Evolutionary conservation across 2,329 filamentous ascomycete species (phyloP), one percentile per base, ranked within the genome.

Genomic region (Xylaria sp.): DNA sequence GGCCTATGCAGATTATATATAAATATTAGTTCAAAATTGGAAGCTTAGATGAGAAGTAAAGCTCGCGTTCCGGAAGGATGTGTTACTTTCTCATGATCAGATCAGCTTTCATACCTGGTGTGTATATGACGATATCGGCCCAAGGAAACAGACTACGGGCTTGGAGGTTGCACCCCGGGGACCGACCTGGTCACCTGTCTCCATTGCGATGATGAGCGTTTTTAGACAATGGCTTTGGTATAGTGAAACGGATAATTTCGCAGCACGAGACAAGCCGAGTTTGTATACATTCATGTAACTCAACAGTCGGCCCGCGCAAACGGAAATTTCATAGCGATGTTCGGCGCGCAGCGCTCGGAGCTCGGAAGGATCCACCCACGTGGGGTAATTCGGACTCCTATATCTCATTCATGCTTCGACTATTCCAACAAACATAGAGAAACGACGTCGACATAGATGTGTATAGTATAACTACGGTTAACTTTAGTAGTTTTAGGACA

Each of bases 101-200:
- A 31, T 33, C 15, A 28, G 40, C 37, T 8, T 55, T 61, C 73
- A 66, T 75, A 83, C 82, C 79, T 84, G 82, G 62, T 84, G 81
- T 45, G 82, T 81, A 70, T 83, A 83, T 53, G 82, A 83, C 15
- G 81, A 78, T 47, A 76, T 71, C 31, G 82, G 82, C 19, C 82
- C 82, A n/a, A 84, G 72, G 71, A 82, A 84, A 69, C 79, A 79
- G 61, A 84, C 82, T 35, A 78, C 69, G 14, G 79, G 79, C 66
- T 79, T 79, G 37, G 57, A 60, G 54, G 25, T 60, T 40, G 51
- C 54, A 37, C 46, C 60, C 15, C 47, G 55, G 19, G 38, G 19
- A 38, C 50, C 43, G 15, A 25, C 52, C 40, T 52, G 58, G 42
- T 63, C 47, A 38, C 25, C 59, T 33, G 55, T 40, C 42, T 43